Base-by-base conservation (phyloP, 441 rosid species). In the Capsella rubella region DNA sequence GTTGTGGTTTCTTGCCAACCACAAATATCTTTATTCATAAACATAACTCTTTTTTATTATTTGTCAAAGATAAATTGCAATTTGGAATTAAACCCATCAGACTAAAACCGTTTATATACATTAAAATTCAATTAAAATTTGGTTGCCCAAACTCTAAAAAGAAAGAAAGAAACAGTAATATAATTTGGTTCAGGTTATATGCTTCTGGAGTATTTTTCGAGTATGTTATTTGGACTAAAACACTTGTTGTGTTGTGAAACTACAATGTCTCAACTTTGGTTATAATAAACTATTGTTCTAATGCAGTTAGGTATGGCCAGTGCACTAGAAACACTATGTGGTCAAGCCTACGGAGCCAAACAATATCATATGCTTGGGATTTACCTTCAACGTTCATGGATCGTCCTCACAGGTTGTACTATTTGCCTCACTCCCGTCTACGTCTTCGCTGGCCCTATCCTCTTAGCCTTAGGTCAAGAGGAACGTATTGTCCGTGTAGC, bases 221-320 rank as follows among this genome's bases (percentile, higher is more conserved):
- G 34, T 34, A 34, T 27, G 52, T 43, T 68, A 56, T n/a, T 47
- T 69, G 15, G 32, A 5, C 32, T 29, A 21, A 21, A 29, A 29
- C 32, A 29, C 32, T 29, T 29, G 3, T 29, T 35, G n/a, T 29
- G 3, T 29, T 35, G n/a, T 37, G 10, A n/a, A 70, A 28, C 9
- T 49, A 42, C 15, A 42, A 37, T 15, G 31, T 47, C 31, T 59
- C 32, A 14, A 52, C 51, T 54, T 27, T 66, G 46, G 46, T 15
- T 42, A 29, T 40, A 14, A 7, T 61, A 13, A 51, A 2, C 10
- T 11, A 25, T 18, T 5, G 18, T 42, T 3, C 35, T 32, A 39
- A 61, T 86, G 82, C 82, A 92, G 97, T 67, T 90, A 51, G 98
- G 98, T 2, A 90, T 89, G 95, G 89, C 96, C 1, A 92, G 93